Base-by-base conservation (phyloP, 306 rosid genomes). In the Erythrophleum fordii region DNA sequence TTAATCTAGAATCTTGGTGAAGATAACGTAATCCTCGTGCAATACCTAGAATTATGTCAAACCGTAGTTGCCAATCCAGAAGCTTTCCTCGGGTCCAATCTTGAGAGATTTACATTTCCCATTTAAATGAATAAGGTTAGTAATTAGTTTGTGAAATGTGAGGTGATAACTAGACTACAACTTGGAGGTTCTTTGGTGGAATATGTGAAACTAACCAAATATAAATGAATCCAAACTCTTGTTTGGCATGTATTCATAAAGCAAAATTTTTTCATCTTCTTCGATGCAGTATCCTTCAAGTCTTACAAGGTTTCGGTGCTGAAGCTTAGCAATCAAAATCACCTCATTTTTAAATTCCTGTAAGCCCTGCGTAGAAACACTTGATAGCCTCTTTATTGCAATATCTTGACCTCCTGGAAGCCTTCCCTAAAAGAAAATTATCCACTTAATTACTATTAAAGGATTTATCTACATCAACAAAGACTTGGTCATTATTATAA, bases 341-440 rank as follows among this genome's bases (percentile, higher is more conserved):
- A 83, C 82, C 78, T 90, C 94, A 83, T 86, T 90, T 20, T 49
- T 85, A 25, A 90, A 90, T 75, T 90, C 94, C 6, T 69, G 31
- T 14, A 83, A 70, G 6, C 93, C 97, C 82, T 84, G 90, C 1
- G 85, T 6, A 0, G 89, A 90, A 18, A 80, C 87, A 42, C 72
- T 84, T 0, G 88, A 87, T 65, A 91, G 75, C 60, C 92, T 86
- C 79, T 89, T 88, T 11, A 89, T 55, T 6, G 92, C 93, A 35
- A 83, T 83, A 8, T 81, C 72, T 35, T 77, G 78, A 20, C 84
- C 83, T 13, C 83, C 76, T 0, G 52, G 68, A 72, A 89, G 78
- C 22, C 2, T 81, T 5, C 88, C 95, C 91, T 83, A 55, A 3
- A 31, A 26, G 23, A 41, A 39, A 51, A 11, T 2, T 31, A 31